Evolutionary conservation across 805 yeast genomes (phyloP).

Genomic region (Maudiozyma barnettii): DNA sequence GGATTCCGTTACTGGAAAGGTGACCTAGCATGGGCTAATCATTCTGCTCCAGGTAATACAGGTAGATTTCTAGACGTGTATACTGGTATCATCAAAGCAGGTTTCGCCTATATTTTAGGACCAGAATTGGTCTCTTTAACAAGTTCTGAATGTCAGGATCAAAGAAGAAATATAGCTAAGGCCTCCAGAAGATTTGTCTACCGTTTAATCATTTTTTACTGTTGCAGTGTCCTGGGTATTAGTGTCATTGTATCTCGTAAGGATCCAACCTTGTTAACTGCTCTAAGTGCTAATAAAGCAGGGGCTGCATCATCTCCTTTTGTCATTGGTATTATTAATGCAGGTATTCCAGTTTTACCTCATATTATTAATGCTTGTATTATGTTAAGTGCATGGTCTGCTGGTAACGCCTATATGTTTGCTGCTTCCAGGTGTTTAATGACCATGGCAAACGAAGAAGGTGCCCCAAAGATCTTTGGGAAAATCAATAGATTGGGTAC

Average conservation of each 20-base stretch:
- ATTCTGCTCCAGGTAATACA: conserved; percentile 41
- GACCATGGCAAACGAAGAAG: conserved; percentile 37
- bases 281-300: conserved; percentile 40
- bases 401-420: conserved; percentile 42
- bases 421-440: conserved; percentile 45
- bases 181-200: conserved; percentile 52
- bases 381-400: conserved; percentile 47
- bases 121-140: conserved; percentile 55
- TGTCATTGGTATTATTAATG: conserved; percentile 53
- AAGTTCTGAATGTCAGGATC: conserved; percentile 50
- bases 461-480: conserved; percentile 41
- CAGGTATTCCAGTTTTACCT: conserved; percentile 50
- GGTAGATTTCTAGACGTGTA: conserved; percentile 59
- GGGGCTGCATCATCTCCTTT: conserved; percentile 61
- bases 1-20: conserved; percentile 62
- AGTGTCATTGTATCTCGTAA: conserved; percentile 51
- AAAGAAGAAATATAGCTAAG: conserved; percentile 51
- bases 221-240: conserved; percentile 45
- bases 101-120: conserved; percentile 52
- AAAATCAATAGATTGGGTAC: conserved; percentile 46
- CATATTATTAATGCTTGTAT: conserved; percentile 56
- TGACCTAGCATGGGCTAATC: conserved; percentile 50
- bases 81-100: conserved; percentile 55
- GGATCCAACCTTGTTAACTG: conserved; percentile 39
- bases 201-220: conserved; percentile 53